Evolutionary conservation across 164 flowering plant species (phyloP).

Genomic region (Paratinospora sagittata): DNA sequence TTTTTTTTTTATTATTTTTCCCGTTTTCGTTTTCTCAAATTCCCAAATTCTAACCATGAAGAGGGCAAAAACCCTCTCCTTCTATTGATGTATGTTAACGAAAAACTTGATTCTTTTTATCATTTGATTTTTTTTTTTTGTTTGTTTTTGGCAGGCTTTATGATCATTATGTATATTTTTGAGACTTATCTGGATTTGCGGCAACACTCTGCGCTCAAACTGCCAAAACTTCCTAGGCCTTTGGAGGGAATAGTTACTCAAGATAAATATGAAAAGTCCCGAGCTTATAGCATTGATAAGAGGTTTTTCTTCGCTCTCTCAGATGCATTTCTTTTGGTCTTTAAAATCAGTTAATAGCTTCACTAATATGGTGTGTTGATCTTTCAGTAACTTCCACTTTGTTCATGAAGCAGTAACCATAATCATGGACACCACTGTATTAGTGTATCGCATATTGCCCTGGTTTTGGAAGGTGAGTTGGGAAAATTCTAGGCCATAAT

Average conservation of each 20-base stretch:
- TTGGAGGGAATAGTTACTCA: slow-evolving; percentile 73
- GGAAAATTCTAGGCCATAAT: too few species aligned
- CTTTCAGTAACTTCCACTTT: slow-evolving; percentile 3
- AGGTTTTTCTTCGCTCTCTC: slow-evolving; percentile 36
- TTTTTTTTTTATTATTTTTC: too few species aligned
- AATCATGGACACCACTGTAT: not conserved
- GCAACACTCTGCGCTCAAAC: too few species aligned
- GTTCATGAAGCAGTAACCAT: not conserved
- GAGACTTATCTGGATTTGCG: too few species aligned
- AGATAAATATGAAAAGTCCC: slow-evolving; percentile 78
- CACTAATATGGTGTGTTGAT: not conserved
- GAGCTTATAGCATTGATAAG: slow-evolving; percentile 86
- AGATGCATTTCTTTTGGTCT: not conserved
- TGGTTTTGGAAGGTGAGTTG: slow-evolving; percentile 87
- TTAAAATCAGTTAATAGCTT: not conserved
- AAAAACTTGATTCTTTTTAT: too few species aligned
- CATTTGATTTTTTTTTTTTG: too few species aligned
- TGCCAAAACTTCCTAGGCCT: slow-evolving; percentile 18
- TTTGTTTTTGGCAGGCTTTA: too few species aligned
- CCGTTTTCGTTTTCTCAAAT: too few species aligned
- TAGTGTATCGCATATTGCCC: slow-evolving; percentile 52
- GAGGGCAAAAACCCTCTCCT: too few species aligned
- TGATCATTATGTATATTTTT: too few species aligned
- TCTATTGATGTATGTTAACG: too few species aligned
- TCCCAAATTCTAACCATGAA: too few species aligned